Conservation (phyloP, 2,329 filamentous ascomycete genomes). For the Cyphellophora attinorum region DNA sequence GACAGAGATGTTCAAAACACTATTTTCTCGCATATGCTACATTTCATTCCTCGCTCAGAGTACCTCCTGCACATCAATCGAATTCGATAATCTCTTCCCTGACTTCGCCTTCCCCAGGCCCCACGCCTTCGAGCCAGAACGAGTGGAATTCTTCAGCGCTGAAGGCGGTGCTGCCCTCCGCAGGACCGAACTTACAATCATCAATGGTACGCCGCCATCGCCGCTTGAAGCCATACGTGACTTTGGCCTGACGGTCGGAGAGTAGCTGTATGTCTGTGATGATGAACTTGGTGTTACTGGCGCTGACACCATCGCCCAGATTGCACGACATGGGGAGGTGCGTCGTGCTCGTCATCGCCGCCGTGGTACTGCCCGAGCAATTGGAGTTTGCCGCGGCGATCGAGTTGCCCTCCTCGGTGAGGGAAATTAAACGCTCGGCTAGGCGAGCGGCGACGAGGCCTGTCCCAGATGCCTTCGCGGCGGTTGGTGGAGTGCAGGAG, state of each 20-base stretch:
- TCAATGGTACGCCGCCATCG: not conserved
- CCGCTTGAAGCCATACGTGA: conserved; percentile 3
- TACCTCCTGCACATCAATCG: too few relatives aligned
- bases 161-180: too few relatives aligned
- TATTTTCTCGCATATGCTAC: too few relatives aligned
- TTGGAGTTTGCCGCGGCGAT: not conserved
- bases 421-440: not conserved
- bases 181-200: too few relatives aligned
- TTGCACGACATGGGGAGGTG: too few relatives aligned
- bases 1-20: too few relatives aligned
- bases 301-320: too few relatives aligned
- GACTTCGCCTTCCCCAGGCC: conserved; percentile 1
- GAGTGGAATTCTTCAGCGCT: too few relatives aligned
- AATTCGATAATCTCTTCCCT: not conserved
- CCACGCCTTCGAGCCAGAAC: conserved; percentile 2
- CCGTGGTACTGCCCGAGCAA: too few relatives aligned
- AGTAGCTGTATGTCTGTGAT: conserved; percentile 2
- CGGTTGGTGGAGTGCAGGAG: not conserved
- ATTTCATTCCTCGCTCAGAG: too few relatives aligned
- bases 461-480: conserved; percentile 1
- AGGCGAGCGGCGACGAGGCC: conserved; percentile 1
- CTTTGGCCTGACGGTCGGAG: conserved; percentile 1
- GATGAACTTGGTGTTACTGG: conserved; percentile 1
- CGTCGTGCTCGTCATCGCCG: too few relatives aligned
- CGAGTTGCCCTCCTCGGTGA: not conserved